These are phyloP conservation scores for Podosphaera fusca DNA, from an alignment of 2,329 filamentous ascomycete genomes.

Conservation along the genomic window DNA sequence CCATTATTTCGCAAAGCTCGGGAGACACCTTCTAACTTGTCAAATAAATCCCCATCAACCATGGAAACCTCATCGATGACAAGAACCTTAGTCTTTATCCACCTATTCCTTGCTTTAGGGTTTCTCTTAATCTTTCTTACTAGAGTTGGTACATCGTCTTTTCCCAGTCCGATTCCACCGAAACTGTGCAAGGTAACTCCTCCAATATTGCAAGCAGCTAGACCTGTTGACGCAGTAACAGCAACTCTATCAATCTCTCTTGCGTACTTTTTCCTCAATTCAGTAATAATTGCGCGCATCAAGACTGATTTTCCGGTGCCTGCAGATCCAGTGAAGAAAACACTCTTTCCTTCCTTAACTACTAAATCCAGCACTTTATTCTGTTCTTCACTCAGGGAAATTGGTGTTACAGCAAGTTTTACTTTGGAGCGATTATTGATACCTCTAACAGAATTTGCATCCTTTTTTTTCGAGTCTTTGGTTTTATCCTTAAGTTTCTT, in stretches of 20 bases:
- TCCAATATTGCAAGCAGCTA: slow-evolving; percentile 91
- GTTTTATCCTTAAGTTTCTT: slow-evolving; percentile 45
- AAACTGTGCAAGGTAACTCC: slow-evolving; percentile 93
- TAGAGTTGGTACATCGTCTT: slow-evolving; percentile 58
- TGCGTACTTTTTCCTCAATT: slow-evolving; percentile 52
- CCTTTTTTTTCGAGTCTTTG: slow-evolving; percentile 23
- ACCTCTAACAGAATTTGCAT: slow-evolving; percentile 19
- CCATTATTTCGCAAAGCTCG: slow-evolving; percentile 73
- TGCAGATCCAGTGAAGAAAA: slow-evolving; percentile 94
- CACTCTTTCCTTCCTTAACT: slow-evolving; percentile 56
- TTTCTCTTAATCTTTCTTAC: slow-evolving; percentile 84
- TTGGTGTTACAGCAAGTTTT: slow-evolving; percentile 16
- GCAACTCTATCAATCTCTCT: slow-evolving; percentile 67
- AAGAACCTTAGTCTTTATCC: slow-evolving; percentile 70
- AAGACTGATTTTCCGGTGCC: slow-evolving; percentile 94
- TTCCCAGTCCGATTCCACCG: slow-evolving; percentile 81
- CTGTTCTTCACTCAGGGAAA: slow-evolving; percentile 59
- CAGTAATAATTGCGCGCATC: slow-evolving; percentile 72
- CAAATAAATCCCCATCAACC: slow-evolving; percentile 92
- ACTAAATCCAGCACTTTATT: slow-evolving; percentile 64
- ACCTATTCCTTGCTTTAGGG: slow-evolving; percentile 65
- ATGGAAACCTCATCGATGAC: slow-evolving; percentile 94
- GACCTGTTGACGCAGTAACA: slow-evolving; percentile 82
- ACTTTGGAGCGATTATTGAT: slow-evolving; percentile 19
- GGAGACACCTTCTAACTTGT: slow-evolving; percentile 81